Evolutionary conservation across 2,329 filamentous ascomycete species (phyloP), one percentile per base, ranked within the genome.

Genomic region (Ophiocordyceps unilateralis): DNA sequence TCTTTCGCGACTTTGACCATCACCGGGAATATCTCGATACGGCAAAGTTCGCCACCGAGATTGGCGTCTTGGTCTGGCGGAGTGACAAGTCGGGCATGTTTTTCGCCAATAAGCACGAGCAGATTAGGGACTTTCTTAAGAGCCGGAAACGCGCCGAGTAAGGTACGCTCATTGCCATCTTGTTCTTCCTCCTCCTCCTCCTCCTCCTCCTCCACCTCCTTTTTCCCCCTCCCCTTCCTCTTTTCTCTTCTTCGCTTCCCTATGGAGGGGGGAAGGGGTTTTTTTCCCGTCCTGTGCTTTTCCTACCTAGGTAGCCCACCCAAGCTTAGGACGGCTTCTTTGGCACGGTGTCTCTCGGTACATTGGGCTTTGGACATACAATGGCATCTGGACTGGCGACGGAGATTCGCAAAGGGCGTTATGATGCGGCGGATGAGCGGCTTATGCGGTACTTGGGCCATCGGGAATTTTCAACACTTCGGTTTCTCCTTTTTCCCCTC

Each of bases 41-140:
- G 11, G 71, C 76, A 5, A 74, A 75, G 45, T 91, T 95, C 61
- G 89, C 91, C 0, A 81, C 89, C 51, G 86, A 93, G 57, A 78
- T 95, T 47, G 91, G 91, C 15, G 88, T 98, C 24, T 59, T 95
- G 55, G 74, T 83, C 4, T 96, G 89, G 86, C 81, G 79, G 55
- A 91, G 79, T 51, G 83, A 93, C 55, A 67, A 68, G 43, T 81
- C 78, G 58, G 74, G 80, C 48, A 81, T 83, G 68, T 94, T 98
- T 62, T 98, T 98, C 58, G 87, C 93, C 7, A 93, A 77, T 46
- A 81, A 87, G 55, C 76, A 91, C 54, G 88, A 96, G 59, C 88
- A 94, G 65, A 80, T 98, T 48, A 73, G 78, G 46, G 78, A 81
- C 47, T 96, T 83, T 58, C 69, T 94, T 49, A 80, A 78, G 55